Percentiles rank a stretch among this genome's conserved stretches.
These are phyloP conservation scores for Panaeolus cyanescens DNA, from an alignment of 768 basidiomycete species.

Conservation along the genomic window DNA sequence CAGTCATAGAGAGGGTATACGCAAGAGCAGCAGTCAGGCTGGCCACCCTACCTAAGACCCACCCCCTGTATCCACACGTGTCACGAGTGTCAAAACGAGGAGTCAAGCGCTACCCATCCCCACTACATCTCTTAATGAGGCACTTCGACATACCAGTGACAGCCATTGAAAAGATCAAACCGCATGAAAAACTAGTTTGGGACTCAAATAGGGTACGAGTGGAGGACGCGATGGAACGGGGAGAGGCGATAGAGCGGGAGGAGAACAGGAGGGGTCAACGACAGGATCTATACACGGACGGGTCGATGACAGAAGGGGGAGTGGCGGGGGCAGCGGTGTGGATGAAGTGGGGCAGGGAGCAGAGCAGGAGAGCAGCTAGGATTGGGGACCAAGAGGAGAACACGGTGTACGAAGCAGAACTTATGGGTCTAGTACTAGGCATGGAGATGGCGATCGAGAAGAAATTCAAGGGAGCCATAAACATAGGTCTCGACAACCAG, in stretches of 20 bases:
- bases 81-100: neutral
- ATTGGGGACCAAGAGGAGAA: neutral
- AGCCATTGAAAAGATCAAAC: slow-evolving; percentile 15
- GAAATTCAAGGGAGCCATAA: neutral
- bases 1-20: slow-evolving; percentile 10
- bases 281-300: neutral
- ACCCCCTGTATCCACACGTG: slow-evolving; percentile 15
- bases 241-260: neutral
- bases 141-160: slow-evolving; percentile 1
- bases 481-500: slow-evolving; percentile 3
- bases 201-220: neutral
- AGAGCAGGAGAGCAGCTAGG: neutral
- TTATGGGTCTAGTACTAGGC: neutral
- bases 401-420: slow-evolving; percentile 5
- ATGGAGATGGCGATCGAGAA: neutral
- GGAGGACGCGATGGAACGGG: neutral
- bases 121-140: slow-evolving; percentile 21
- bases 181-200: slow-evolving; percentile 3
- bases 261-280: neutral
- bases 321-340: neutral
- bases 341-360: neutral
- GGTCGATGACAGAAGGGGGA: neutral
- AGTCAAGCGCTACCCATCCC: slow-evolving; percentile 15
- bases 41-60: slow-evolving; percentile 15
- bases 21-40: slow-evolving; percentile 9